Percentiles rank a stretch among this genome's conserved stretches.
phyloP scores from a whole-genome alignment of 257 asterid genomes.

The Fraxinus americana region DNA sequence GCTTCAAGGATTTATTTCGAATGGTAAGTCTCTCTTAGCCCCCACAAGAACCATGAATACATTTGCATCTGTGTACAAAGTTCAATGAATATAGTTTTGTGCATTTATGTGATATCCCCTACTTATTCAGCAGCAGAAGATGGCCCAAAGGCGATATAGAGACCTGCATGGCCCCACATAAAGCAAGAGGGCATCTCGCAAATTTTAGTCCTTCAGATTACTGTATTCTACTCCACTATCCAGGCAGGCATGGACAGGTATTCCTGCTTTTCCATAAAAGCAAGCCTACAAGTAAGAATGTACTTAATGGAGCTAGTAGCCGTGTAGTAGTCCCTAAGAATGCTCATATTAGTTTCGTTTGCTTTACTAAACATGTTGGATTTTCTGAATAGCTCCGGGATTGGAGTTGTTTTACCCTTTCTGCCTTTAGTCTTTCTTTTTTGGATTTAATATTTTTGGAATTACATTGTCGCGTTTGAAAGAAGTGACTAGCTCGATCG shows the following conservation, averaged over 20 bases:
- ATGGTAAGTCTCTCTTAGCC: constrained; percentile 59
- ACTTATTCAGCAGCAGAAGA: constrained; percentile 73
- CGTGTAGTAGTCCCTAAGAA: not conserved
- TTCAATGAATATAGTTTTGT: not conserved
- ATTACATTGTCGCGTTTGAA: no score
- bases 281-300: not conserved
- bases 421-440: not conserved
- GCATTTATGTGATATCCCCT: constrained; percentile 12
- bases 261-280: constrained; percentile 10
- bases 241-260: no score
- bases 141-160: constrained; percentile 40
- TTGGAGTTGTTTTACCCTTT: no score
- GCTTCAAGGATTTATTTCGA: constrained; percentile 94
- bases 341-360: no score
- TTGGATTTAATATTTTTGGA: constrained; percentile 14
- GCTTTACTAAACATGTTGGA: not conserved
- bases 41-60: not conserved
- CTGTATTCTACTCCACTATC: no score
- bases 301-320: constrained; percentile 13
- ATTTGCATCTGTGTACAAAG: not conserved
- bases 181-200: constrained; percentile 12
- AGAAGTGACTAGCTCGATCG: no score
- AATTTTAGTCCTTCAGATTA: no score
- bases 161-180: constrained; percentile 16
- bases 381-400: no score